Evolutionary conservation across 2,329 filamentous ascomycete genomes (phyloP), one percentile per base, ranked within the genome.

Genomic region (Aspergillus carbonarius): DNA sequence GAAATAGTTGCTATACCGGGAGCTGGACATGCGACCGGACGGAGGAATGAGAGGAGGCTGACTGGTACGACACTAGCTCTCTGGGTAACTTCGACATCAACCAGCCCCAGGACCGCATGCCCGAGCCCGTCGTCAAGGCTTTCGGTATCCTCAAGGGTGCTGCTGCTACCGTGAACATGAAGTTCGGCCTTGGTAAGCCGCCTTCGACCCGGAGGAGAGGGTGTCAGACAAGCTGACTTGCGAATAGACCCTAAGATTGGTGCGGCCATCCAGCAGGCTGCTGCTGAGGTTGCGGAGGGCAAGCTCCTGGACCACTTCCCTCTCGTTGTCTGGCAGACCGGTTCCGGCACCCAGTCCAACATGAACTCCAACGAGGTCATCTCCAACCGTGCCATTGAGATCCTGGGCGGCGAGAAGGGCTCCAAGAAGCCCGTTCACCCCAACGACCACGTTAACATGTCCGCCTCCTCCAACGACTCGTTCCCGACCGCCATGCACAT

Each of bases 361-460:
- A 98, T 98, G 95, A 99, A 99, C 82, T 93, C 93, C 76, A 99
- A 99, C 83, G 95, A 99, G 79, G 95, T 99, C 79, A 98, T 99
- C 79, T 97, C 93, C 66, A 99, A 98, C 86, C 91, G 95, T 66
- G 95, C 95, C 66, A 98, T 98, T 78, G 93, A 98, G 83, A 96
- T 98, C 64, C 85, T 98, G 55, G 95, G 95, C 69, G 95, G 95
- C 70, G 85, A 84, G 66, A 96, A 92, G 91, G 95, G 95, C 69
- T 88, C 83, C 85, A 98, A 98, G 88, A 96, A 96, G 83, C 95
- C 95, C 27, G 95, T 99, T 65, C 95, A 99, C 82, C 95, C 95
- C 72, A 99, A 98, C 80, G 95, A 99, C 82, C 95, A 99, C 78
- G 95, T 99, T 79, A 99, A 99, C 86, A 96, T 96, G 87, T 96